Evolutionary conservation across 495 filamentous ascomycete genomes (phyloP).

Genomic region (Hypoxylon fragiforme): DNA sequence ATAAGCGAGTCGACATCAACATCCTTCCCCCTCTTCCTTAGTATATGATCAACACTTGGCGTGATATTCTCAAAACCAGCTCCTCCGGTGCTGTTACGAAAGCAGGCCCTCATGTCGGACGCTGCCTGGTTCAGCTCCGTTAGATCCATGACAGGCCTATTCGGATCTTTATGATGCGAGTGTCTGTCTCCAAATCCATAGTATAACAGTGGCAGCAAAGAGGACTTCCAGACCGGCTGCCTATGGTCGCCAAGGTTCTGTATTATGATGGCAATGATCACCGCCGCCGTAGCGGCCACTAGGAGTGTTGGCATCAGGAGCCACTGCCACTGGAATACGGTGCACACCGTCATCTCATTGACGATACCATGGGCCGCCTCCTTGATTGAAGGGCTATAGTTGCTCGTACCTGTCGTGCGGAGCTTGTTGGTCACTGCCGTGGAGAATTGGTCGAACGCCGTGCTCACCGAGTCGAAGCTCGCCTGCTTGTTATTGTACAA

Average conservation of each 20-base stretch:
- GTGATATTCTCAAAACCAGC: slow-evolving; percentile 10
- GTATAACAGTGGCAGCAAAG: slow-evolving; percentile 19
- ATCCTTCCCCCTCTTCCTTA: slow-evolving; percentile 6
- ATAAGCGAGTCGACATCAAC: slow-evolving; percentile 12
- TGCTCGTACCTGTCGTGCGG: slow-evolving; percentile 15
- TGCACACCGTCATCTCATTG: slow-evolving; percentile 16
- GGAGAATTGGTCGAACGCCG: slow-evolving; percentile 17
- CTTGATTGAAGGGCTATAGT: neutral
- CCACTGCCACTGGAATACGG: slow-evolving; percentile 22
- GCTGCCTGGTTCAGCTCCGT: slow-evolving; percentile 6
- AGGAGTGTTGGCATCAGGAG: slow-evolving; percentile 19
- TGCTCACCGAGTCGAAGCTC: slow-evolving; percentile 8
- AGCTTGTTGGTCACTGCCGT: slow-evolving; percentile 18
- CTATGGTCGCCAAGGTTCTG: slow-evolving; percentile 5
- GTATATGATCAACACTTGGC: neutral
- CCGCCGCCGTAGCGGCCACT: neutral
- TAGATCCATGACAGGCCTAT: slow-evolving; percentile 7
- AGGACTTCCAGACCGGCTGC: slow-evolving; percentile 25
- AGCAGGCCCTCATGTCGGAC: slow-evolving; percentile 1
- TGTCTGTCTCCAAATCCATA: slow-evolving; percentile 2
- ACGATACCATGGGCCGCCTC: slow-evolving; percentile 3
- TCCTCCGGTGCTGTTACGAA: neutral
- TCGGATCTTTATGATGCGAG: neutral
- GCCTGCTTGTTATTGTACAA: slow-evolving; percentile 11
- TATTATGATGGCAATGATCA: slow-evolving; percentile 7